Base-by-base conservation (phyloP, 176 grass and related monocot genomes). In the Hordeum vulgare region DNA sequence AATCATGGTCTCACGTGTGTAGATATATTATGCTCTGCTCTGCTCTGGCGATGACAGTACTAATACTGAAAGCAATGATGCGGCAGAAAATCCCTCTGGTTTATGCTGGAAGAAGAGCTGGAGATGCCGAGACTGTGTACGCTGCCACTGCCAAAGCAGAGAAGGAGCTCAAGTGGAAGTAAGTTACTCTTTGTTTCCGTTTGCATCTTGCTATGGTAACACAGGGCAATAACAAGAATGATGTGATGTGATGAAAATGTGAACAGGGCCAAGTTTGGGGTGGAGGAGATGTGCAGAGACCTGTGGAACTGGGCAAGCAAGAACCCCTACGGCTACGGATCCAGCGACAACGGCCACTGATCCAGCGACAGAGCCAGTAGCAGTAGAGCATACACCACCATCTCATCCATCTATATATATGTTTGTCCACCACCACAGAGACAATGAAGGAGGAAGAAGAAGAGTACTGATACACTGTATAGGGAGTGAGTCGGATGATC, bases 241-340 rank as follows among this genome's bases (percentile, higher is more conserved):
- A 1, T 18, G 14, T 17, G 47, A 49, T 53, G 12, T n/a, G n/a
- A n/a, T n/a, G n/a, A n/a, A n/a, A 9, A 28, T 27, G 28, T 29
- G 13, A 71, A 59, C 86, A 98, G 92, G 84, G 89, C 95, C 5
- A 94, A 91, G 72, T 94, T 88, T 79, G 92, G 92, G 20, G 61
- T 97, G 20, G 90, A 93, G 28, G 95, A 97, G 76, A 97, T 97
- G 95, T 97, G 95, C 90, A 86, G 92, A 81, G 95, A 97, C 85
- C 90, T 88, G 75, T 97, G 95, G 92, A 94, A 90, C 51, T 98
- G 92, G 95, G 92, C 95, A 51, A 98, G 86, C 85, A 95, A 98
- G 85, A 98, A 98, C 75, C 92, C 90, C 3, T 94, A 86, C 68
- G 92, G 95, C 6, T 98, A 93, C 35, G 91, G 80, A 74, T 81